Percentiles rank a stretch among this genome's conserved stretches.
These are phyloP conservation scores for Aspergillus hancockii DNA, from an alignment of 495 filamentous ascomycete species.

Conservation along the genomic window DNA sequence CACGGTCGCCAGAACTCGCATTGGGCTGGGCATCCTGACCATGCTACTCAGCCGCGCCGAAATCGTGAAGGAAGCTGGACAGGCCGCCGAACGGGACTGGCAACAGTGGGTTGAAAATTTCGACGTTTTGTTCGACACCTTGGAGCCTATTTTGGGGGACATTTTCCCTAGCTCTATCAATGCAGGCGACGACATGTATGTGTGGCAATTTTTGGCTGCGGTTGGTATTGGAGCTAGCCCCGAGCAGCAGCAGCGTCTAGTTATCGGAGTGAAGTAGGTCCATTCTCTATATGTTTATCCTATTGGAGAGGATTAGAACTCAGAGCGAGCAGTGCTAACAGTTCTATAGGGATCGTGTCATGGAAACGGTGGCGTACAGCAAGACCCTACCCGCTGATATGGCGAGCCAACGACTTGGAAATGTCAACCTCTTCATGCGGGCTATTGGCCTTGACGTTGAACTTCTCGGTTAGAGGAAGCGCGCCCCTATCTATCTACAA, in stretches of 20 bases:
- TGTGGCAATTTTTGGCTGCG: slow-evolving; percentile 96
- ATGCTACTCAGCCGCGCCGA: slow-evolving; percentile 95
- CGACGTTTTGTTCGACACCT: slow-evolving; percentile 79
- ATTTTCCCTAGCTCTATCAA: slow-evolving; percentile 86
- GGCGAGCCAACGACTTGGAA: slow-evolving; percentile 74
- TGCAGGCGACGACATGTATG: slow-evolving; percentile 85
- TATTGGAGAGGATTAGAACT: background rate
- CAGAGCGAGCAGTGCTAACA: slow-evolving; percentile 18
- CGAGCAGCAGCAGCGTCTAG: slow-evolving; percentile 89
- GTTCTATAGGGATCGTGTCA: slow-evolving; percentile 74
- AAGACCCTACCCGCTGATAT: slow-evolving; percentile 87
- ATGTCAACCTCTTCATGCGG: slow-evolving; percentile 98
- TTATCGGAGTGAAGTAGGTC: slow-evolving; percentile 86
- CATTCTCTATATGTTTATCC: background rate
- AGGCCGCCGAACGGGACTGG: slow-evolving; percentile 70
- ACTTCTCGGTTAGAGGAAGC: slow-evolving; percentile 64
- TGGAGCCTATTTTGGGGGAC: slow-evolving; percentile 78
- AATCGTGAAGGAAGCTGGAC: slow-evolving; percentile 78
- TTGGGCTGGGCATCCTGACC: slow-evolving; percentile 86
- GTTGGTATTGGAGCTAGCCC: slow-evolving; percentile 89
- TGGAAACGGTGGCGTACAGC: slow-evolving; percentile 87
- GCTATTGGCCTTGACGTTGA: slow-evolving; percentile 97
- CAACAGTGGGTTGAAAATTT: slow-evolving; percentile 82
- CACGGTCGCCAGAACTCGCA: slow-evolving; percentile 73
- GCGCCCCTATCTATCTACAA: background rate